These are phyloP conservation scores for Neltuma alba DNA, from an alignment of 306 rosid species.

Conservation along the genomic window DNA sequence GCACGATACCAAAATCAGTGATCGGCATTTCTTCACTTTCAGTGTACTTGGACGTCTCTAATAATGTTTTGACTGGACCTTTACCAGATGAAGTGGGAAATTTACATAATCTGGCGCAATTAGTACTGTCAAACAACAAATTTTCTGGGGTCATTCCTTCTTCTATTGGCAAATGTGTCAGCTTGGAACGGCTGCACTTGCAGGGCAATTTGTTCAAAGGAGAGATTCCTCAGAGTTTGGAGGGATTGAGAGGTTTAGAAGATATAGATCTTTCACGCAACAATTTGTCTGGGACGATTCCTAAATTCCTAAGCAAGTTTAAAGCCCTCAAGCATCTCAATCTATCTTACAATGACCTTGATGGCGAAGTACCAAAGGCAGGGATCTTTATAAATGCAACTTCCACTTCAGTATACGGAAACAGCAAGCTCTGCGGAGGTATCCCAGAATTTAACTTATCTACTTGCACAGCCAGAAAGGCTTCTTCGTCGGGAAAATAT, in stretches of 20 bases:
- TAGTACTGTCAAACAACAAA: conserved; percentile 41
- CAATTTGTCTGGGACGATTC: conserved; percentile 45
- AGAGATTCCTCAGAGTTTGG: conserved; percentile 36
- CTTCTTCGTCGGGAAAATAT: neutral
- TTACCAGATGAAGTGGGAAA: conserved; percentile 42
- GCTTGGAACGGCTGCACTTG: conserved; percentile 40
- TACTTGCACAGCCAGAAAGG: conserved; percentile 25
- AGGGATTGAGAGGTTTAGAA: conserved; percentile 38
- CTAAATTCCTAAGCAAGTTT: conserved; percentile 38
- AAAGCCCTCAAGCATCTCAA: conserved; percentile 27
- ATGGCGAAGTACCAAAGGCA: conserved; percentile 41
- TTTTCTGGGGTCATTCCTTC: conserved; percentile 46
- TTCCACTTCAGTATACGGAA: conserved; percentile 37
- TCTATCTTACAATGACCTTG: conserved; percentile 45
- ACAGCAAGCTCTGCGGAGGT: conserved; percentile 44
- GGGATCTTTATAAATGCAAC: conserved; percentile 45
- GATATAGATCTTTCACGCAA: conserved; percentile 43
- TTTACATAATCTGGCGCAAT: conserved; percentile 22
- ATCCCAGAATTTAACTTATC: conserved; percentile 37
- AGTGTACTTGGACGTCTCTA: conserved; percentile 44
- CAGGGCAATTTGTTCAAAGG: conserved; percentile 47
- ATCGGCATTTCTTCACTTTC: conserved; percentile 43
- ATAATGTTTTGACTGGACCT: conserved; percentile 39
- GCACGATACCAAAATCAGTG: conserved; percentile 44
- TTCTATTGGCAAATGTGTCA: conserved; percentile 34